A percentile compares a stretch with the other conserved stretches of the same genome.
phyloP scores from a whole-genome alignment of 129 eudicot genomes.

The Chrysanthemum lavandulifolium region DNA sequence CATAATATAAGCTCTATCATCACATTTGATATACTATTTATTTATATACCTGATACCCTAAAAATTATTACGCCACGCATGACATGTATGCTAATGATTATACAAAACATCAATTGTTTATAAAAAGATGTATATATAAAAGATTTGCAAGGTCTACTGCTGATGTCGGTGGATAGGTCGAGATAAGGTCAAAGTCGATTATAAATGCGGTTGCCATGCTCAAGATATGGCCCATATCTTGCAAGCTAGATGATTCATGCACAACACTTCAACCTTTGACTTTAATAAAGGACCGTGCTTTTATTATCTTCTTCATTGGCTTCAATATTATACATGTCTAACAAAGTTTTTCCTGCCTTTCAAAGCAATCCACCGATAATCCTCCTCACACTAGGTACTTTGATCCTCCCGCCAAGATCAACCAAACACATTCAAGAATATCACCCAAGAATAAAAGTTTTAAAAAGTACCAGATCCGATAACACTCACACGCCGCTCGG shows the following conservation, averaged over 20 bases:
- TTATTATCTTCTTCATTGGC: constrained; percentile 43
- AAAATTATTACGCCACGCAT: background rate
- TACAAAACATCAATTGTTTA: background rate
- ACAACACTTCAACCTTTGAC: constrained; percentile 97
- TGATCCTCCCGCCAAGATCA: constrained; percentile 77
- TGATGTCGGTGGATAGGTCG: constrained; percentile 81
- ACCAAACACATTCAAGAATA: constrained; percentile 11
- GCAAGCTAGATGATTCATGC: constrained; percentile 89
- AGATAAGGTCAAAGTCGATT: constrained; percentile 84
- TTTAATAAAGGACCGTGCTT: constrained; percentile 67
- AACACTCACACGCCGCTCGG: too few relatives aligned
- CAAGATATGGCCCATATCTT: constrained; percentile 95
- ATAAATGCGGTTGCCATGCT: constrained; percentile 74
- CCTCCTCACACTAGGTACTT: constrained; percentile 81
- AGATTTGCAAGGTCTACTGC: constrained; percentile 44
- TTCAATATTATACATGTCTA: constrained; percentile 71
- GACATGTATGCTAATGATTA: background rate
- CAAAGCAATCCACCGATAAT: constrained; percentile 70
- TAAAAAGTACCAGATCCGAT: background rate
- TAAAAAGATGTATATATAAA: background rate
- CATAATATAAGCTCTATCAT: too few relatives aligned
- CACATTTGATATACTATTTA: too few relatives aligned
- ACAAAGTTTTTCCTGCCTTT: constrained; percentile 77
- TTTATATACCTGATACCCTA: background rate
- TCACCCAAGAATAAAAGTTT: background rate